phyloP scores from a whole-genome alignment of 169 alveolate genomes.

The Eimeria nieschulzi region DNA sequence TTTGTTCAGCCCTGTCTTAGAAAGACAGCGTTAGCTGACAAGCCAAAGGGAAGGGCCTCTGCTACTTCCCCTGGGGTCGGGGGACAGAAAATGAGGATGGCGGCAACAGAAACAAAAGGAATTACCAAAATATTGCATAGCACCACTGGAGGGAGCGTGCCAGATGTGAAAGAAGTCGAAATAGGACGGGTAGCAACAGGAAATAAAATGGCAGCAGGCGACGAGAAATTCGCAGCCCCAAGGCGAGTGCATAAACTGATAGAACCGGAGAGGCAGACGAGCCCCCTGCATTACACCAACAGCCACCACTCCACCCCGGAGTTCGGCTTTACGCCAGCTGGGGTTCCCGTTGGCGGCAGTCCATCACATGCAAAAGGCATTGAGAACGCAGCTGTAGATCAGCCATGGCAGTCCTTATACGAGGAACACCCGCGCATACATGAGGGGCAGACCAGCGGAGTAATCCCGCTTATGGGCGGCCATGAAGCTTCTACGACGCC shows the following conservation, averaged over 20 bases:
- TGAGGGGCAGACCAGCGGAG: neutral
- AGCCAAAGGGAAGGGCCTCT: too few relatives aligned
- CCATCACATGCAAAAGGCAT: neutral
- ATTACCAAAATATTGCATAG: too few relatives aligned
- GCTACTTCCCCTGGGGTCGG: too few relatives aligned
- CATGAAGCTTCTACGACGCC: neutral
- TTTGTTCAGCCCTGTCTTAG: neutral
- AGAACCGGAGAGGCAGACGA: neutral
- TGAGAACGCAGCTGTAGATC: neutral
- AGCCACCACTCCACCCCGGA: constrained; percentile 20
- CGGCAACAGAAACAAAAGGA: too few relatives aligned
- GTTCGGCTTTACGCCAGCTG: constrained; percentile 1
- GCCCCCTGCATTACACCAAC: neutral
- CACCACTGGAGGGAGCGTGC: too few relatives aligned
- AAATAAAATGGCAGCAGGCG: neutral
- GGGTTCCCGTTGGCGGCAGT: constrained; percentile 14
- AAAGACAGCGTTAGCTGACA: neutral
- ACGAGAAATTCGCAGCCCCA: neutral
- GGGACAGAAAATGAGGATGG: too few relatives aligned
- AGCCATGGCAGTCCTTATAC: too few relatives aligned
- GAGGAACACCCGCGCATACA: too few relatives aligned
- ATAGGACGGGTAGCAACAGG: too few relatives aligned
- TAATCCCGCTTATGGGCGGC: too few relatives aligned
- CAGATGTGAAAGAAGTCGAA: too few relatives aligned
- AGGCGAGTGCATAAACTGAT: neutral